These are phyloP conservation scores for Colletotrichum somersetense DNA, from an alignment of 2,329 filamentous ascomycete genomes.

Conservation along the genomic window DNA sequence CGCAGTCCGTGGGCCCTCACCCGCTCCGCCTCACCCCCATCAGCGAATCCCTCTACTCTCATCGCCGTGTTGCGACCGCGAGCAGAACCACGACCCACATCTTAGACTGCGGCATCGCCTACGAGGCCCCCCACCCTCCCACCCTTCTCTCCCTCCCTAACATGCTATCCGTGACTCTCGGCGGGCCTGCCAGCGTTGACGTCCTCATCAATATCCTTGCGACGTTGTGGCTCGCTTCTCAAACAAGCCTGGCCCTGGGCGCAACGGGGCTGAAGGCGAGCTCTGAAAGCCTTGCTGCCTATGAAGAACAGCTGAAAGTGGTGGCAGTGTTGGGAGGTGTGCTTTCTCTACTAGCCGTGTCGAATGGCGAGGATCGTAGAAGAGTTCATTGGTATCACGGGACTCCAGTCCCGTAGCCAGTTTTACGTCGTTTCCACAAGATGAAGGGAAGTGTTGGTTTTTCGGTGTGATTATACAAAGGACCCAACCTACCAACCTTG, in stretches of 20 bases:
- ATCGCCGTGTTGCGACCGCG: slow-evolving; percentile 1
- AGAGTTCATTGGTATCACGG: slow-evolving; percentile 24
- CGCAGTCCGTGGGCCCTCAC: slow-evolving; percentile 55
- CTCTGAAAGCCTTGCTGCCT: slow-evolving; percentile 52
- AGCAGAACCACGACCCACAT: slow-evolving; percentile 24
- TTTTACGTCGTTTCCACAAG: not conserved
- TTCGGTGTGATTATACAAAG: not conserved
- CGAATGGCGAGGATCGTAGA: not conserved
- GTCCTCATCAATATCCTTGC: slow-evolving; percentile 57
- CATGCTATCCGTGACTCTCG: not conserved
- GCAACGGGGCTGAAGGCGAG: slow-evolving; percentile 53
- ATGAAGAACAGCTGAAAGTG: slow-evolving; percentile 21
- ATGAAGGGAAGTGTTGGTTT: no score
- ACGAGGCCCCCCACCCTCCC: slow-evolving; percentile 18
- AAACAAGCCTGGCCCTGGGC: slow-evolving; percentile 55
- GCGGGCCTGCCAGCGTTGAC: slow-evolving; percentile 35
- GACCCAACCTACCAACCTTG: not conserved
- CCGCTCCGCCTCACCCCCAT: slow-evolving; percentile 45
- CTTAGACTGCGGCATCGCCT: slow-evolving; percentile 38
- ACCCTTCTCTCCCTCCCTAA: slow-evolving; percentile 18
- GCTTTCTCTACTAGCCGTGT: slow-evolving; percentile 10
- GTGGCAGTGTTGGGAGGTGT: slow-evolving; percentile 35
- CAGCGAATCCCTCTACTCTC: slow-evolving; percentile 28
- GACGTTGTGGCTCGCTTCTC: slow-evolving; percentile 45
- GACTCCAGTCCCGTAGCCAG: slow-evolving; percentile 13